phyloP scores from a whole-genome alignment of 805 yeast genomes.

The Schizosaccharomyces japonicus region DNA sequence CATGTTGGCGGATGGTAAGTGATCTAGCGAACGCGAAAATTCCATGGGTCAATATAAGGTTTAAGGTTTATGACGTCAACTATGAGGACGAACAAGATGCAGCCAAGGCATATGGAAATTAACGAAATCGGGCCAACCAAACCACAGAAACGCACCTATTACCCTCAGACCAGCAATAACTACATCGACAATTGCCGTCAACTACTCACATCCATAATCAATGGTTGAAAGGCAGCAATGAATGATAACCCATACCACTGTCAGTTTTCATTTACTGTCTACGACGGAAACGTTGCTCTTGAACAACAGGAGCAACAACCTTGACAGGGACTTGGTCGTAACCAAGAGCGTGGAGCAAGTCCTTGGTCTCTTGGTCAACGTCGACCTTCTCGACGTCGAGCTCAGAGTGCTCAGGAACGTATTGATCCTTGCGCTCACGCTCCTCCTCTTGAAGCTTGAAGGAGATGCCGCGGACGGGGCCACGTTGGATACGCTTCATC shows the following conservation, averaged over 20 bases:
- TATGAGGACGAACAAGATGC: too few relatives aligned
- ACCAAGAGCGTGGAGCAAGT: constrained; percentile 82
- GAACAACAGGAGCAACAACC: constrained; percentile 24
- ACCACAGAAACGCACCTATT: too few relatives aligned
- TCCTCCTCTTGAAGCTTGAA: constrained; percentile 99
- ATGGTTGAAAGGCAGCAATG: too few relatives aligned
- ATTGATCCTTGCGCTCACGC: constrained; percentile 99
- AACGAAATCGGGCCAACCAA: too few relatives aligned
- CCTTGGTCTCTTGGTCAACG: constrained; percentile 92
- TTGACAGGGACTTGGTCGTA: constrained; percentile 45
- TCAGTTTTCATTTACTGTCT: constrained; percentile 2
- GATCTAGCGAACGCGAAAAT: too few relatives aligned
- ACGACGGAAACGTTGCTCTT: constrained; percentile 4
- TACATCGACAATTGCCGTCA: too few relatives aligned
- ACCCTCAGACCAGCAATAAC: too few relatives aligned
- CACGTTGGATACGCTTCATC: constrained; percentile 99
- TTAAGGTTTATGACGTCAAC: too few relatives aligned
- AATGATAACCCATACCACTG: too few relatives aligned
- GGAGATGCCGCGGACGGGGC: constrained; percentile 99
- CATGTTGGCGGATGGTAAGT: constrained; percentile 3
- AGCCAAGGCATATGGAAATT: too few relatives aligned
- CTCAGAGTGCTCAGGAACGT: constrained; percentile 99
- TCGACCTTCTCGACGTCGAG: constrained; percentile 73
- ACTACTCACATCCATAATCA: too few relatives aligned
- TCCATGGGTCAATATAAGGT: too few relatives aligned